Evolutionary conservation across 371 early-diverging fungal species (phyloP), one percentile per base, ranked within the genome.

Genomic region (Parasitella parasitica): DNA sequence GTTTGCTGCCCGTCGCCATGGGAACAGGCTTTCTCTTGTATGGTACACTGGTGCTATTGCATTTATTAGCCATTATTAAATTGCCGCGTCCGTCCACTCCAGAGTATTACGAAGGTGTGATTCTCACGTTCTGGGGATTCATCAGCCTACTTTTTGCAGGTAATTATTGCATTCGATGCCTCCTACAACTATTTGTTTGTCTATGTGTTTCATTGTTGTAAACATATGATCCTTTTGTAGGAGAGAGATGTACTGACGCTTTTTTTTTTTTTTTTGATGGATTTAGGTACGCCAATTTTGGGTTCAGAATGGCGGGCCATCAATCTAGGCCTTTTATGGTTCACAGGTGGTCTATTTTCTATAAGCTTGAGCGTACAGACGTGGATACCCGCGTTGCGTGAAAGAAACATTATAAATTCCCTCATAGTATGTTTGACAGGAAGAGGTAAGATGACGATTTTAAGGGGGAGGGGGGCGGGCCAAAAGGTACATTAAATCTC

Each of bases 21-120:
- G 79, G 79, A 53, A 68, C 69, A n/a, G 76, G 76, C 0, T 76
- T 79, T 50, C 61, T 79, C 18, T 30, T 61, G 0, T 79, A 76
- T 58, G 79, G 79, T 13, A 70, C 76, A 26, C 32, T 70, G 0
- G 48, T 56, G 8, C 36, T 79, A 4, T 62, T 74, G n/a, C 79
- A 79, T 58, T 54, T 79, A 27, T 43, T 79, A 30, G 58, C 71
- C 7, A 61, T 76, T 9, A 61, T 76, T 16, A 57, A 66, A 36
- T 48, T 79, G 50, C 79, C 79, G 35, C 70, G 72, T 28, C 61
- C 70, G 7, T 73, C 74, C 13, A 76, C 76, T 8, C 76, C 76
- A 39, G 79, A 79, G 63, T 76, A 79, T 54, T 79, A 74, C 60
- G 79, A 79, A 43, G 69, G 72, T n/a, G 36, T 76, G 18, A 48